A percentile compares a stretch with the other conserved stretches of the same genome.
Evolutionary conservation across 192 early-diverging fungal species (phyloP).

Genomic region (Coemansia sp.): DNA sequence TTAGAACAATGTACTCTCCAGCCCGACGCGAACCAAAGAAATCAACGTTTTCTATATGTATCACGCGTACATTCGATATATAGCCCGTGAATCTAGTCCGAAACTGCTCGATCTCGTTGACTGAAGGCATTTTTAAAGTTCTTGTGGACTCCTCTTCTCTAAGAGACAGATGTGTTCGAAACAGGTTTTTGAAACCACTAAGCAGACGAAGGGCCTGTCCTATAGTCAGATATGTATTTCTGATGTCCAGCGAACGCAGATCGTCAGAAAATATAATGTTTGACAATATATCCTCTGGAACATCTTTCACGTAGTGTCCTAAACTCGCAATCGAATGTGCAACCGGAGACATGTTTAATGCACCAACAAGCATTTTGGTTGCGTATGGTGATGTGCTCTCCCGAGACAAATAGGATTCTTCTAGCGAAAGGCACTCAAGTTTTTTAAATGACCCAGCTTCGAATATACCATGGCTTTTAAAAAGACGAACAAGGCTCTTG

Average conservation of each 20-base stretch:
- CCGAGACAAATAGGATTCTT: background rate
- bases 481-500: too few species aligned
- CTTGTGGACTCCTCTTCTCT: background rate
- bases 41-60: background rate
- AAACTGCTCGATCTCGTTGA: background rate
- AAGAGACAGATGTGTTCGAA: background rate
- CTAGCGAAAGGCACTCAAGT: background rate
- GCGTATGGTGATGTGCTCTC: background rate
- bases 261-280: background rate
- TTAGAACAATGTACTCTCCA: background rate
- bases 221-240: background rate
- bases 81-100: background rate
- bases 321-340: background rate
- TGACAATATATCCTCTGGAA: background rate
- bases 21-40: background rate
- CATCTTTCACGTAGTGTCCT: too few species aligned
- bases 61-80: background rate
- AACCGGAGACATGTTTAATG: background rate
- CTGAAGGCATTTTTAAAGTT: background rate
- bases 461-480: too few species aligned
- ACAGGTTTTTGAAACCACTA: background rate
- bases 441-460: too few species aligned
- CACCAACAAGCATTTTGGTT: background rate
- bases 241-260: background rate
- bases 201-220: background rate